Evolutionary conservation across 2,329 filamentous ascomycete genomes (phyloP), one percentile per base, ranked within the genome.

Genomic region (Phaeosphaeriaceae sp.): DNA sequence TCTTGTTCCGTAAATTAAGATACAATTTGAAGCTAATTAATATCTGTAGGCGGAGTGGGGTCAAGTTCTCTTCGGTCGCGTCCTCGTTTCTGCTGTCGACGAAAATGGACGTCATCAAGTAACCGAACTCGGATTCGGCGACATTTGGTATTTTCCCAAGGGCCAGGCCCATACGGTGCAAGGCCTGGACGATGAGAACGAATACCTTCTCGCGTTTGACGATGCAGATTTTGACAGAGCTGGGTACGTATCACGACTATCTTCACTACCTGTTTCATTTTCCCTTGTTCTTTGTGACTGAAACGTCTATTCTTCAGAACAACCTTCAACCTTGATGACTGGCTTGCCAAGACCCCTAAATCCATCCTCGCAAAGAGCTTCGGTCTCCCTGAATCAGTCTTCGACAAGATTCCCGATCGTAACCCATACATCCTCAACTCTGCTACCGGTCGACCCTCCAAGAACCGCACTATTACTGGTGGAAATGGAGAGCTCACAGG

Each of bases 241-340:
- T 23, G 84, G 83, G 79, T 84, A 66, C 50, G 76, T 57, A 9
- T 18, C 28, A 12, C 13, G 5, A 26, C n/a, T n/a, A n/a, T n/a
- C n/a, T n/a, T 26, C 23, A 11, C 5, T 11, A 8, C 23, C 7
- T 26, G 23, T n/a, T 32, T 32, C 29, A 17, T 9, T 16, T 9
- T 15, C 2, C 17, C 13, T 12, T 28, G n/a, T 35, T 17, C 7
- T 21, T 18, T 18, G 4, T 18, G 28, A 12, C 26, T 15, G 20
- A 18, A 30, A 9, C 30, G 26, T n/a, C 16, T 35, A 18, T 16
- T 11, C n/a, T 36, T 6, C 29, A 71, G 83, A n/a, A 87, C 84
- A 0, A 88, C 87, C 0, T 89, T 89, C 77, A 87, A 85, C 73
- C 78, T 89, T 18, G 85, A 86, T 54, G 86, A 89, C 73, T 89